Percentiles rank a stretch among this genome's conserved stretches.
Conservation (phyloP, 192 early-diverging fungal genomes). For the Cetraspora pellucida region DNA sequence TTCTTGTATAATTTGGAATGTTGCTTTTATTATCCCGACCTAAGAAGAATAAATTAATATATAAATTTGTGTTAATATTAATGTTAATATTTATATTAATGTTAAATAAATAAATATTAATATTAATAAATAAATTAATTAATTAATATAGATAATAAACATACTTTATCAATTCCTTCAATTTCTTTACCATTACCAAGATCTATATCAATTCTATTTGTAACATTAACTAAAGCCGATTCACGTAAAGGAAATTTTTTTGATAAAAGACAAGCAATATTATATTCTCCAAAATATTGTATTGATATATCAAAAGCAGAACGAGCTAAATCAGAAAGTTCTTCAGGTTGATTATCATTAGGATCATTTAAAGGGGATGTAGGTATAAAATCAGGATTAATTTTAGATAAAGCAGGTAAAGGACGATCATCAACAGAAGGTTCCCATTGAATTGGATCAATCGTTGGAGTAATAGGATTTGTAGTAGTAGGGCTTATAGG, state of each 20-base stretch:
- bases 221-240: constrained; percentile 56
- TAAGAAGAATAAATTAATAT: constrained; percentile 2
- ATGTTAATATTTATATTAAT: not conserved
- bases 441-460: too few relatives aligned
- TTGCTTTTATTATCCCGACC: constrained; percentile 51
- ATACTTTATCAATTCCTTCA: constrained; percentile 38
- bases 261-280: constrained; percentile 54
- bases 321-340: constrained; percentile 40
- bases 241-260: constrained; percentile 55
- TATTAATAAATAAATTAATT: not conserved
- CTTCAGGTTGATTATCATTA: constrained; percentile 22
- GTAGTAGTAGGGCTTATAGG: too few relatives aligned
- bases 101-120: not conserved
- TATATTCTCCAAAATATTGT: constrained; percentile 49
- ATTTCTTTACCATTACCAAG: constrained; percentile 40
- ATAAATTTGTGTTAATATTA: not conserved
- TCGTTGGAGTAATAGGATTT: too few relatives aligned
- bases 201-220: constrained; percentile 38
- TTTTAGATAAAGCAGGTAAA: not conserved
- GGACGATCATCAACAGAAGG: constrained; percentile 7
- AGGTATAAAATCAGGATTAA: not conserved
- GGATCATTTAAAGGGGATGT: not conserved
- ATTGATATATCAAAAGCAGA: constrained; percentile 44
- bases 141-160: not conserved
- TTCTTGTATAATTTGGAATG: constrained; percentile 50